Conservation (phyloP, 1,139 yeast species). For the Zygosaccharomyces sapae region DNA sequence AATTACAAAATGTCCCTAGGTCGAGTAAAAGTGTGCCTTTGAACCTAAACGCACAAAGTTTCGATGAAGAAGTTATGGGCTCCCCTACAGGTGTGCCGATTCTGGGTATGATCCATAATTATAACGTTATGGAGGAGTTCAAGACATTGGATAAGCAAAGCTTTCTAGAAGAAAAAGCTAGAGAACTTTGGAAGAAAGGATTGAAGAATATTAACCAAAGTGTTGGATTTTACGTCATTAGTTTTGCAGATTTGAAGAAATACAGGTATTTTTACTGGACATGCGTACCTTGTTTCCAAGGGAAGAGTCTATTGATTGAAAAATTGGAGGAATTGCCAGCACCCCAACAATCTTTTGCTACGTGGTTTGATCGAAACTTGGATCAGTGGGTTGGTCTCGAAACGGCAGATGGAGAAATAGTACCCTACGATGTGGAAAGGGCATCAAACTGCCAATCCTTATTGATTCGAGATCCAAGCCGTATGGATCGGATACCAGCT, state of each 20-base stretch:
- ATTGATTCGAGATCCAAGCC: slow-evolving; percentile 61
- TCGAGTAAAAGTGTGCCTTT: slow-evolving; percentile 40
- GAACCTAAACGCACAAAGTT: slow-evolving; percentile 40
- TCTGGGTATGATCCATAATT: slow-evolving; percentile 41
- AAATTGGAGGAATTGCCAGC: slow-evolving; percentile 5
- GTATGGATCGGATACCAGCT: slow-evolving; percentile 49
- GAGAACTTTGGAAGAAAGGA: slow-evolving; percentile 27
- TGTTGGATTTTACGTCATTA: slow-evolving; percentile 50
- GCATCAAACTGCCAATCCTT: slow-evolving; percentile 32
- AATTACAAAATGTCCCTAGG: slow-evolving; percentile 40
- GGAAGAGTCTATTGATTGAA: slow-evolving; percentile 38
- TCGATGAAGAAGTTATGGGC: slow-evolving; percentile 23
- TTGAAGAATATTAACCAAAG: slow-evolving; percentile 22
- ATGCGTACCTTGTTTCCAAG: slow-evolving; percentile 62
- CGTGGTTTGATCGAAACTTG: slow-evolving; percentile 19
- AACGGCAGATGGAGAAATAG: slow-evolving; percentile 21
- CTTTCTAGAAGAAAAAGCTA: slow-evolving; percentile 49
- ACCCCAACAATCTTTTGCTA: slow-evolving; percentile 13
- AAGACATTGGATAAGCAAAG: slow-evolving; percentile 58
- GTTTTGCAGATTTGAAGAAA: slow-evolving; percentile 85
- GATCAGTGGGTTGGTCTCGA: slow-evolving; percentile 33
- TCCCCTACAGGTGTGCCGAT: slow-evolving; percentile 11
- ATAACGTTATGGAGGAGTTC: slow-evolving; percentile 84
- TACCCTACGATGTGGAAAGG: slow-evolving; percentile 16
- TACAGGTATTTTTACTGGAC: slow-evolving; percentile 88